Percentiles rank a stretch among this genome's conserved stretches.
These are phyloP conservation scores for Colletotrichum melonis DNA, from an alignment of 2,329 filamentous ascomycete species.

Conservation along the genomic window DNA sequence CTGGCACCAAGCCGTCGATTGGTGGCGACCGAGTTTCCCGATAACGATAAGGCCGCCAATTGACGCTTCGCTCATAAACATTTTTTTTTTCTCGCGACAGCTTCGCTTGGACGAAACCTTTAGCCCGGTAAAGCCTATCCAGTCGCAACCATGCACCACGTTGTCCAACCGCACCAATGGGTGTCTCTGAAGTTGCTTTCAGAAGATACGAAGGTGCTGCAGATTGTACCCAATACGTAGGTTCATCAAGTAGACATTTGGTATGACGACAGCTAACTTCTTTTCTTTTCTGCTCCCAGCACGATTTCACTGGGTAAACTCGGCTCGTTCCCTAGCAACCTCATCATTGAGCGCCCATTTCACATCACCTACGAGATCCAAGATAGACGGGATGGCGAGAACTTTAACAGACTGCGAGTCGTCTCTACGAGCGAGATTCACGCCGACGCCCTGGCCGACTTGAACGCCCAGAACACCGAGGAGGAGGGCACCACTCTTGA, in stretches of 20 bases:
- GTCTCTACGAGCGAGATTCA: constrained; percentile 86
- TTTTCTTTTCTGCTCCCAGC: constrained; percentile 55
- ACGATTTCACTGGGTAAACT: constrained; percentile 93
- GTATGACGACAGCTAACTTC: neutral
- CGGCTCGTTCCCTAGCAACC: constrained; percentile 88
- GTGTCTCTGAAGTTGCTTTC: constrained; percentile 70
- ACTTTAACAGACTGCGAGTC: constrained; percentile 77
- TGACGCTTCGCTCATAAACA: constrained; percentile 2
- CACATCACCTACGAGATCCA: constrained; percentile 91
- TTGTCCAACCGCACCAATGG: constrained; percentile 70
- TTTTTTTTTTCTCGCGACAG: constrained; percentile 21
- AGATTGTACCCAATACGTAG: constrained; percentile 71
- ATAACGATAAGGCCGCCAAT: constrained; percentile 30
- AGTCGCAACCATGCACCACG: constrained; percentile 48
- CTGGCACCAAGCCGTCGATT: constrained; percentile 5
- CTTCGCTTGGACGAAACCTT: neutral
- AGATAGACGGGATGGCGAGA: constrained; percentile 74
- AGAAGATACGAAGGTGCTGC: constrained; percentile 66
- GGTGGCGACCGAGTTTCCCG: neutral
- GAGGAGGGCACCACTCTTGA: constrained; percentile 53
- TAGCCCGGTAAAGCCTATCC: neutral
- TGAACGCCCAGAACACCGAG: constrained; percentile 52
- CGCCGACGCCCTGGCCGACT: constrained; percentile 75
- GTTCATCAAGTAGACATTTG: constrained; percentile 26
- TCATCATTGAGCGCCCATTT: constrained; percentile 90